A percentile compares a stretch with the other conserved stretches of the same genome.
phyloP scores from a whole-genome alignment of 1,284 basidiomycete species.

The Sparassis latifolia region DNA sequence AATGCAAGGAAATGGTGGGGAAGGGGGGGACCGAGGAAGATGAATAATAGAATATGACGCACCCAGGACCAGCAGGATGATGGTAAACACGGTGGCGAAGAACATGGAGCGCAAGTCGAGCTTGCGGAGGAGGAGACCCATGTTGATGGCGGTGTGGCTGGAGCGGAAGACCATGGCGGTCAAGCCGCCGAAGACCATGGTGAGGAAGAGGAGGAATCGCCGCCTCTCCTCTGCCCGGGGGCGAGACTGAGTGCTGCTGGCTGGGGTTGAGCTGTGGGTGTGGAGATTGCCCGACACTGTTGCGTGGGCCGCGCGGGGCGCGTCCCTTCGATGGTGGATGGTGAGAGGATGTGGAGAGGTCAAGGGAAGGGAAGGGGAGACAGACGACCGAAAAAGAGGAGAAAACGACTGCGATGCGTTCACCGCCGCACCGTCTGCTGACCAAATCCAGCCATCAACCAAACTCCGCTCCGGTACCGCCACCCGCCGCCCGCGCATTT shows the following conservation, averaged over 20 bases:
- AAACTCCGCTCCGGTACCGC: not conserved
- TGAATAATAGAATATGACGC: slow-evolving; percentile 25
- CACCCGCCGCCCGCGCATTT: not conserved
- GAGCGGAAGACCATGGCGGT: slow-evolving; percentile 51
- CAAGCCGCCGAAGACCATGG: slow-evolving; percentile 56
- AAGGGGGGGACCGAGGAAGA: slow-evolving; percentile 12
- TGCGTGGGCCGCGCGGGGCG: slow-evolving; percentile 32
- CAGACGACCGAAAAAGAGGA: not conserved
- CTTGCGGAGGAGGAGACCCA: slow-evolving; percentile 42
- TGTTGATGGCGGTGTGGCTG: slow-evolving; percentile 42
- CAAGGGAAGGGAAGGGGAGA: slow-evolving; percentile 1
- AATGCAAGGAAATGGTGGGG: slow-evolving; percentile 11
- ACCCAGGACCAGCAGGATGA: slow-evolving; percentile 70
- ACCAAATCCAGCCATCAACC: not conserved
- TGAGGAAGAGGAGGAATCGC: slow-evolving; percentile 47
- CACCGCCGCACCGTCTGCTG: not conserved
- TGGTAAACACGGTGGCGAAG: slow-evolving; percentile 57
- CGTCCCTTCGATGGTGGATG: slow-evolving; percentile 23
- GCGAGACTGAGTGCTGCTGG: slow-evolving; percentile 30
- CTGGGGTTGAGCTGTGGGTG: slow-evolving; percentile 24
- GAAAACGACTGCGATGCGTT: slow-evolving; percentile 2
- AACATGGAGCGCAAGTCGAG: slow-evolving; percentile 64
- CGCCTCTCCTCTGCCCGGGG: slow-evolving; percentile 21
- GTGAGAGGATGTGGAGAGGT: slow-evolving; percentile 10
- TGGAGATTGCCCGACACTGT: slow-evolving; percentile 34